Base-by-base conservation (phyloP, 2,329 filamentous ascomycete species). In the Byssothecium circinans region DNA sequence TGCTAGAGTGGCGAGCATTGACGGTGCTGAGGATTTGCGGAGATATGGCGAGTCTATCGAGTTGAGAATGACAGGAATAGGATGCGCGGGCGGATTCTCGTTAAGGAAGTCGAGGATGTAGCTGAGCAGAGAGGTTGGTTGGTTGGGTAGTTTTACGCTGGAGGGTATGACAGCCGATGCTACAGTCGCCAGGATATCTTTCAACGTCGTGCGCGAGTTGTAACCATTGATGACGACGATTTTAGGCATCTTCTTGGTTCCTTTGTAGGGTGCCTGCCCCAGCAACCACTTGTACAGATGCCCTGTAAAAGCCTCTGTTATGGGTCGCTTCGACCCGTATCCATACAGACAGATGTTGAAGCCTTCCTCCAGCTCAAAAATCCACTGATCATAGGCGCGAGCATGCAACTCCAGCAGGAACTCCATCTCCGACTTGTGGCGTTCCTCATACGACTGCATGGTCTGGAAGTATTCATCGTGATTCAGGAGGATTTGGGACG, bases 331-430 rank as follows among this genome's bases (percentile, higher is more conserved):
- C 2, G 91, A 95, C 1, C 94, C 94, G 67, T 90, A 95, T 23
- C 94, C 94, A 67, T 95, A 96, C 0, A 96, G 74, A 65, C 94
- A 96, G 42, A 97, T 77, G 62, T 89, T 91, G 76, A 96, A 97
- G 18, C 85, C 85, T 67, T 96, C 84, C 4, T 84, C 79, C 14
- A 97, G 80, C 74, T 99, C 94, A 67, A 97, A 96, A 0, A 81
- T 75, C 94, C 94, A 99, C 67, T 97, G 94, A 1, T 86, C 81
- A 67, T 96, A 97, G 0, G 88, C 90, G 51, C 87, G 83, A 36
- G 83, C 77, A 66, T 97, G 92, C 18, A 96, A 73, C 6, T 83
- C 80, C 56, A 88, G 79, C 20, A 99, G 76, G 54, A 87, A 87
- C 15, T 81, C 77, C 41, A 88, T 81, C 55, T 95, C 88, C 2